These are phyloP conservation scores for Neoboletus magnificus DNA, from an alignment of 768 basidiomycete species.

Conservation along the genomic window DNA sequence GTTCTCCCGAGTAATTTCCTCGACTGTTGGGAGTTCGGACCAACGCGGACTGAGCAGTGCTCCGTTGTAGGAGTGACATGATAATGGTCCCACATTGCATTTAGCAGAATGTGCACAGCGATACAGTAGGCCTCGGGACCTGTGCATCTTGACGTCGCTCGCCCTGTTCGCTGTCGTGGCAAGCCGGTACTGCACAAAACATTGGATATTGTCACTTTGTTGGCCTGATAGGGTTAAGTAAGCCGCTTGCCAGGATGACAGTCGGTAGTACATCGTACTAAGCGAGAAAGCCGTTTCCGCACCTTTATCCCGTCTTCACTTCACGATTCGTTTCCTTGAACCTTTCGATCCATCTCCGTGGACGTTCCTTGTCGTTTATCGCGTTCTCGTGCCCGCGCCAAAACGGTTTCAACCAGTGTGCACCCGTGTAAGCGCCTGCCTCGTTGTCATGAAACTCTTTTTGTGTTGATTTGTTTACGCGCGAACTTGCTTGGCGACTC, in stretches of 20 bases:
- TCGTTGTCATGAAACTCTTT: constrained; percentile 18
- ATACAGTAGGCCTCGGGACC: background rate
- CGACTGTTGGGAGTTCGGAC: background rate
- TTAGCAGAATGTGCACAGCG: background rate
- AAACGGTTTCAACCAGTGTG: background rate
- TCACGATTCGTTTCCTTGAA: background rate
- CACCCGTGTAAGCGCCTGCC: constrained; percentile 22
- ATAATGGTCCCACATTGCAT: too few relatives aligned
- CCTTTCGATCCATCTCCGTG: background rate
- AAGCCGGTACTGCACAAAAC: background rate
- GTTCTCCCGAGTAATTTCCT: background rate
- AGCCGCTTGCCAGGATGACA: too few relatives aligned
- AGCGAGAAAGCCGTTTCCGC: background rate
- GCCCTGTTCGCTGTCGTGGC: too few relatives aligned
- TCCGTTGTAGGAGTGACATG: background rate
- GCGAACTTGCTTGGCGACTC: constrained; percentile 29
- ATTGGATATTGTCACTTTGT: too few relatives aligned
- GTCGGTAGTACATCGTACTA: too few relatives aligned
- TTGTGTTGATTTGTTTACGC: constrained; percentile 34
- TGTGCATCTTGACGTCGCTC: background rate
- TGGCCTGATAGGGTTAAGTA: too few relatives aligned
- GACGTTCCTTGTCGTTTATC: background rate
- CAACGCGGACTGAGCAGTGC: background rate
- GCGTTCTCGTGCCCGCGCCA: background rate
- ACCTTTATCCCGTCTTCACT: background rate